phyloP scores from a whole-genome alignment of 1,139 yeast genomes.

The Protomyces arabidopsidicola region DNA sequence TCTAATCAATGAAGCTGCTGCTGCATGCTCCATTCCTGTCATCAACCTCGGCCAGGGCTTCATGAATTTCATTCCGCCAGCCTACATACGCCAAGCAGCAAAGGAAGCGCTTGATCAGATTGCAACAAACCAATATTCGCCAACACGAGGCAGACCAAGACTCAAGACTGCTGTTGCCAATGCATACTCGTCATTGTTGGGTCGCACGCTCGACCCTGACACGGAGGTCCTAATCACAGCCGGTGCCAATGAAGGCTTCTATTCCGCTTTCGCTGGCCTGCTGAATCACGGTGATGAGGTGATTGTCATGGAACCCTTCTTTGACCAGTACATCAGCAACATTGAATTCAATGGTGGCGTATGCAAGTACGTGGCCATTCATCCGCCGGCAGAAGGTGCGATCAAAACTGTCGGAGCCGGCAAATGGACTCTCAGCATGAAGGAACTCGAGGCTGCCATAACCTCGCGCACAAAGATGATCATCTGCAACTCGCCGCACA shows the following conservation, averaged over 20 bases:
- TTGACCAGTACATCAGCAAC: conserved; percentile 92
- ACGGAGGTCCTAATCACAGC: conserved; percentile 77
- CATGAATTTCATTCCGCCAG: conserved; percentile 63
- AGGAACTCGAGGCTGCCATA: conserved; percentile 64
- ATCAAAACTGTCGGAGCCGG: conserved; percentile 57
- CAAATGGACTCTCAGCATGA: conserved; percentile 84
- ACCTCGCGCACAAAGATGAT: conserved; percentile 74
- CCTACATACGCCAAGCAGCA: conserved; percentile 82
- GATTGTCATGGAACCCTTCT: conserved; percentile 94
- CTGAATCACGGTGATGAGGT: conserved; percentile 88
- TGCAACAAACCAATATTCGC: conserved; percentile 83
- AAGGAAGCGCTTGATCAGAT: conserved; percentile 66
- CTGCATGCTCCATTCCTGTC: conserved; percentile 66
- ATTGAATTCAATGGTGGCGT: conserved; percentile 90
- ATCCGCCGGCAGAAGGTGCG: conserved; percentile 73
- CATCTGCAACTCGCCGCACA: conserved; percentile 89
- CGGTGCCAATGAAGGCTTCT: conserved; percentile 91
- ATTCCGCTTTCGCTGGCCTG: conserved; percentile 77
- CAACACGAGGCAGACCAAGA: conserved; percentile 78
- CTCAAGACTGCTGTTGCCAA: conserved; percentile 64
- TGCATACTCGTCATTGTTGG: conserved; percentile 64
- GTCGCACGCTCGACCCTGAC: conserved; percentile 53
- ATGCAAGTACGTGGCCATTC: conserved; percentile 76
- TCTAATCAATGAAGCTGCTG: conserved; percentile 89
- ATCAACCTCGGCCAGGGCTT: conserved; percentile 94